Evolutionary conservation across 495 filamentous ascomycete species (phyloP).

Genomic region (Acidiella bohemica): DNA sequence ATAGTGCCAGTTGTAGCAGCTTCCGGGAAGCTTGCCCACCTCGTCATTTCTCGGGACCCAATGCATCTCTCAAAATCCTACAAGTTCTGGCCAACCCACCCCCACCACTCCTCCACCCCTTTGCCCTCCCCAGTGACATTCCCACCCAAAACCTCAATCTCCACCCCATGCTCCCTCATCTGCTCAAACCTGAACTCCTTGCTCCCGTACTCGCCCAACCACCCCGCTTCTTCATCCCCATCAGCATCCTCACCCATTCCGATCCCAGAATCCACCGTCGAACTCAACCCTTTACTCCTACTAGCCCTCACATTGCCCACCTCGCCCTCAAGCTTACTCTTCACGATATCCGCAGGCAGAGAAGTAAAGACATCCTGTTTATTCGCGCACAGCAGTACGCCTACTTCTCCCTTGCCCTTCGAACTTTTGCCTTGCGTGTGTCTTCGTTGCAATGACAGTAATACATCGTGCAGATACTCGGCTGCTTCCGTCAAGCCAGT

Average conservation of each 20-base stretch:
- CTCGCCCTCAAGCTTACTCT: constrained; percentile 62
- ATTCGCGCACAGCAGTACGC: constrained; percentile 77
- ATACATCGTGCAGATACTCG: constrained; percentile 73
- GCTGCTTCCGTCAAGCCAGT: constrained; percentile 46
- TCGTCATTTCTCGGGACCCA: too few species aligned
- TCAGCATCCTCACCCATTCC: constrained; percentile 40
- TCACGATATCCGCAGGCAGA: constrained; percentile 65
- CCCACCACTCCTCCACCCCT: constrained; percentile 70
- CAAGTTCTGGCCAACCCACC: constrained; percentile 51
- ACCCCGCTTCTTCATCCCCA: constrained; percentile 58
- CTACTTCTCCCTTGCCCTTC: constrained; percentile 48
- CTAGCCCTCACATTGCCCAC: constrained; percentile 66
- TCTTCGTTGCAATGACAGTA: constrained; percentile 68
- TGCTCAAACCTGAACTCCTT: constrained; percentile 65
- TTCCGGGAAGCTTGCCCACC: too few species aligned
- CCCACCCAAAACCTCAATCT: constrained; percentile 66
- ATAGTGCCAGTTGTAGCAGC: too few species aligned
- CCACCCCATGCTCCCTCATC: constrained; percentile 69
- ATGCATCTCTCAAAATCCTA: constrained; percentile 3
- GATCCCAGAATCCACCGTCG: constrained; percentile 61
- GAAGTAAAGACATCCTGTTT: constrained; percentile 95
- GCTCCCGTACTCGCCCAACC: constrained; percentile 60
- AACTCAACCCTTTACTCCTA: constrained; percentile 64
- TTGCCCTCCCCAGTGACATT: constrained; percentile 50
- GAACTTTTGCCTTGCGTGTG: constrained; percentile 42